phyloP scores from a whole-genome alignment of 345 rosid genomes.

The Eucalyptus grandis region DNA sequence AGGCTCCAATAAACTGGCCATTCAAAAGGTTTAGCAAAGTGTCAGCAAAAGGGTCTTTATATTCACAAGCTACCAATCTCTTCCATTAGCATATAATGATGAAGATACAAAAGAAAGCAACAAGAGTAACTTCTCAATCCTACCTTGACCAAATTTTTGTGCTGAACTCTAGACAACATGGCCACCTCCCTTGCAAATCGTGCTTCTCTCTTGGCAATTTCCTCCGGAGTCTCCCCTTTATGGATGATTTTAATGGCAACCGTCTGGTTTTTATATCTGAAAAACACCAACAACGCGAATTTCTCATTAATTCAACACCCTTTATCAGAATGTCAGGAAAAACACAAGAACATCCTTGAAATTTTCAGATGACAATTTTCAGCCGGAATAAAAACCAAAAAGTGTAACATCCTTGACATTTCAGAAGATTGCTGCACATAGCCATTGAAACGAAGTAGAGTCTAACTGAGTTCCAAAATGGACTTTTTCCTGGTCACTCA shows the following conservation, averaged over 20 bases:
- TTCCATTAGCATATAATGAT: background rate
- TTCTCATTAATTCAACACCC: background rate
- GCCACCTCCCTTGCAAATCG: conserved; percentile 84
- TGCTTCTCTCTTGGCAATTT: conserved; percentile 69
- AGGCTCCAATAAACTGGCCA: conserved; percentile 86
- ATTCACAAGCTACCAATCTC: background rate
- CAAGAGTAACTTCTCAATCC: background rate
- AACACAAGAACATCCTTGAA: background rate
- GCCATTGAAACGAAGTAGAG: background rate
- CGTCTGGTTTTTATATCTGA: conserved; percentile 74
- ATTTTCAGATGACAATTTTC: background rate
- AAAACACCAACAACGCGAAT: background rate
- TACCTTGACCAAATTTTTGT: conserved; percentile 91
- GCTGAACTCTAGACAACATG: conserved; percentile 86
- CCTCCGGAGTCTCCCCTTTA: conserved; percentile 77
- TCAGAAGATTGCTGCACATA: background rate
- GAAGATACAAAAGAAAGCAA: background rate
- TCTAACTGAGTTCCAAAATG: background rate
- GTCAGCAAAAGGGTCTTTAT: background rate
- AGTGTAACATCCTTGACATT: background rate
- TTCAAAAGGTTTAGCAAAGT: background rate
- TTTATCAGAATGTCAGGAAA: background rate
- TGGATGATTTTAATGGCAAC: conserved; percentile 87
- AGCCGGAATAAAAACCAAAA: background rate
- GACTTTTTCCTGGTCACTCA: background rate